phyloP scores from a whole-genome alignment of 306 rosid genomes.

The Trifolium fragiferum region DNA sequence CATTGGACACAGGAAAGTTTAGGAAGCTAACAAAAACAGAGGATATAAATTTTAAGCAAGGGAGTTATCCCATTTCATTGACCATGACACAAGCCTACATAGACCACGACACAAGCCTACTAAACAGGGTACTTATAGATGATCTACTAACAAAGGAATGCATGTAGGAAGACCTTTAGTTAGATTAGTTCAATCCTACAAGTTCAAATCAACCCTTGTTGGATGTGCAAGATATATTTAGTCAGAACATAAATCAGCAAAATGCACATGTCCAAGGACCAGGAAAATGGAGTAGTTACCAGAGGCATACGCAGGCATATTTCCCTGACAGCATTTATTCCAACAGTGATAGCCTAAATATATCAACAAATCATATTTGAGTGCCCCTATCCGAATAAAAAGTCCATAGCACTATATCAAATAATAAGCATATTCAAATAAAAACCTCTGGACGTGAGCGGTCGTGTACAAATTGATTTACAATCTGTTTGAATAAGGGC shows the following conservation, averaged over 20 bases:
- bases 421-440: slow-evolving; percentile 22
- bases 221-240: slow-evolving; percentile 18
- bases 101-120: slow-evolving; percentile 35
- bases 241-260: slow-evolving; percentile 4
- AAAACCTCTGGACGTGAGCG: slow-evolving; percentile 93
- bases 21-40: slow-evolving; percentile 27
- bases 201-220: slow-evolving; percentile 20
- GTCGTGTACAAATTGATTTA: slow-evolving; percentile 86
- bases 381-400: slow-evolving; percentile 1
- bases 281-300: slow-evolving; percentile 57
- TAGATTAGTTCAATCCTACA: slow-evolving; percentile 6
- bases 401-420: slow-evolving; percentile 4
- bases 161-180: neutral
- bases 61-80: slow-evolving; percentile 33
- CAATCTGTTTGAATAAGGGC: slow-evolving; percentile 83
- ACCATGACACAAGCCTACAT: slow-evolving; percentile 36
- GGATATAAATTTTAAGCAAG: slow-evolving; percentile 25
- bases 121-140: neutral
- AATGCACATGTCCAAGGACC: slow-evolving; percentile 14
- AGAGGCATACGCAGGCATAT: slow-evolving; percentile 86
- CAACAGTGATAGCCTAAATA: slow-evolving; percentile 89
- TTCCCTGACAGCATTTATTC: slow-evolving; percentile 81
- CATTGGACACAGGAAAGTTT: slow-evolving; percentile 15
- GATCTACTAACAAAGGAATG: slow-evolving; percentile 9
- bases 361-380: slow-evolving; percentile 36